Conservation (phyloP, 2,329 filamentous ascomycete species). For the Cadophora malorum region DNA sequence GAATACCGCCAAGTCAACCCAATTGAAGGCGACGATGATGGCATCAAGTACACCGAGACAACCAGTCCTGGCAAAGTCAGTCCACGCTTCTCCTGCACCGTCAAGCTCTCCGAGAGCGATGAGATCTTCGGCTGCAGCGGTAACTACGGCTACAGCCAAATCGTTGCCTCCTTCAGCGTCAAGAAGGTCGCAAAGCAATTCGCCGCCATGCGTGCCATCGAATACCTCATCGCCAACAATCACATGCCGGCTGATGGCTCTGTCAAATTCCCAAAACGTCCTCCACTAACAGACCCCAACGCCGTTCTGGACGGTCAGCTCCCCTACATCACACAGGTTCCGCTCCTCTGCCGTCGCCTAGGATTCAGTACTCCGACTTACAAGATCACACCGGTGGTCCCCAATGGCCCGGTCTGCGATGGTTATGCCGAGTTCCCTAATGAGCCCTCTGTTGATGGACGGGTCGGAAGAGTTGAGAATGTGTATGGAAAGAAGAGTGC, state of each 20-base stretch:
- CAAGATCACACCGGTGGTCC: slow-evolving; percentile 29
- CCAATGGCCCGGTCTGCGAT: slow-evolving; percentile 33
- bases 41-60: slow-evolving; percentile 8
- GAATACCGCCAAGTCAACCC: slow-evolving; percentile 40
- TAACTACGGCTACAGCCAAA: not conserved
- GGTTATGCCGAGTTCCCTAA: slow-evolving; percentile 41
- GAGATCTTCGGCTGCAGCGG: slow-evolving; percentile 33
- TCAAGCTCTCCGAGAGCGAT: slow-evolving; percentile 36
- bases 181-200: slow-evolving; percentile 45
- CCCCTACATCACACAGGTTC: not conserved
- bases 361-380: slow-evolving; percentile 41
- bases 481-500: slow-evolving; percentile 56
- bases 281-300: slow-evolving; percentile 11
- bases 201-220: slow-evolving; percentile 44
- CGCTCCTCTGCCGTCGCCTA: slow-evolving; percentile 37
- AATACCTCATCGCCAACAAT: slow-evolving; percentile 42
- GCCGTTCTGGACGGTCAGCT: not conserved
- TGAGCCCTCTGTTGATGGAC: slow-evolving; percentile 43
- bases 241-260: slow-evolving; percentile 41
- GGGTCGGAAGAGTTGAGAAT: slow-evolving; percentile 50
- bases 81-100: slow-evolving; percentile 36
- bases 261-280: slow-evolving; percentile 38
- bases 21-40: not conserved
- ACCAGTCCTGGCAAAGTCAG: not conserved
- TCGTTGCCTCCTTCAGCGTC: slow-evolving; percentile 32